Conservation (phyloP, 1,284 basidiomycete species). For the Uromyces viciae-fabae region DNA sequence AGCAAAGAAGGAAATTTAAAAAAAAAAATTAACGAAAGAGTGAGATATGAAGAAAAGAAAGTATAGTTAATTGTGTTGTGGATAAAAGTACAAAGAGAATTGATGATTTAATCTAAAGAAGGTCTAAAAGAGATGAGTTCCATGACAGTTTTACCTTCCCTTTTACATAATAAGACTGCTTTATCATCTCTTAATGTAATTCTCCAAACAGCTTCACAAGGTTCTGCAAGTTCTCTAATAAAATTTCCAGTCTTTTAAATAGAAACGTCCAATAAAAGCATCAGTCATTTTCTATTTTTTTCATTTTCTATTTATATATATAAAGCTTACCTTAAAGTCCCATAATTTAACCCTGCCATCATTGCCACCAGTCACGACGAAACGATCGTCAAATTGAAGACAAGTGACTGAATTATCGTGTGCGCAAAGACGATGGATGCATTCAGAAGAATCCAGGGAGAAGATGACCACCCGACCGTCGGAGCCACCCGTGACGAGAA, state of each 20-base stretch:
- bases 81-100: too few species aligned
- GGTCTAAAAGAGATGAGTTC: conserved; percentile 63
- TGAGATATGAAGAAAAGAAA: too few species aligned
- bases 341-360: conserved; percentile 87
- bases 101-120: too few species aligned
- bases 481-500: conserved; percentile 84
- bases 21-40: too few species aligned
- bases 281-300: too few species aligned
- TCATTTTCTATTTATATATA: too few species aligned
- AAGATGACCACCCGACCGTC: conserved; percentile 92
- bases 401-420: conserved; percentile 89
- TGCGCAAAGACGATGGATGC: conserved; percentile 60
- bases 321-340: conserved; percentile 56
- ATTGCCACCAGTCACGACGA: conserved; percentile 66
- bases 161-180: conserved; percentile 76
- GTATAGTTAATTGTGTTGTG: too few species aligned
- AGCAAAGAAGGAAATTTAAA: too few species aligned
- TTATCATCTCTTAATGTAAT: conserved; percentile 72
- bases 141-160: conserved; percentile 78
- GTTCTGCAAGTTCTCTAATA: conserved; percentile 71
- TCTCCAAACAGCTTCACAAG: conserved; percentile 82
- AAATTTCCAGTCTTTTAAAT: conserved; percentile 62
- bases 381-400: conserved; percentile 75
- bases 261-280: background rate
- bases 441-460: conserved; percentile 63